Conservation (phyloP, 495 filamentous ascomycete genomes). For the Durotheca rogersii region DNA sequence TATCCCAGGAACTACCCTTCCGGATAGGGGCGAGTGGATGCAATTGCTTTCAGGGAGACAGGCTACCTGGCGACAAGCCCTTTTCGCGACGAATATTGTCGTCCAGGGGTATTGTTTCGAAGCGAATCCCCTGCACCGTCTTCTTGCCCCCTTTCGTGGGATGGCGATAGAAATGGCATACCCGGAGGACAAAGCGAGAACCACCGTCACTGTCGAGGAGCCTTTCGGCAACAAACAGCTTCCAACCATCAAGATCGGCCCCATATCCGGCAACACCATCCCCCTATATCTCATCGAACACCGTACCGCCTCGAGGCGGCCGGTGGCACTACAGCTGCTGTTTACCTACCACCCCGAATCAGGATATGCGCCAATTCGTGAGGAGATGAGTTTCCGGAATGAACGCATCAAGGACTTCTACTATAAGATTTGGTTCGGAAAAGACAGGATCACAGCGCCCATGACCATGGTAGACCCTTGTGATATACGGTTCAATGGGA, state of each 20-base stretch:
- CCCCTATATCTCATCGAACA: conserved; percentile 71
- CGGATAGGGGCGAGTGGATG: conserved; percentile 68
- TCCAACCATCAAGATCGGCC: conserved; percentile 70
- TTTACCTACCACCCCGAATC: conserved; percentile 84
- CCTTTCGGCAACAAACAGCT: conserved; percentile 45
- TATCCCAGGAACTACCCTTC: conserved; percentile 59
- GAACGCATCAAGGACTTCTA: conserved; percentile 88
- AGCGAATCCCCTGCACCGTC: conserved; percentile 77
- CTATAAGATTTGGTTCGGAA: conserved; percentile 82
- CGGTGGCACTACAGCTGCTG: conserved; percentile 66
- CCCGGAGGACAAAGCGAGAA: conserved; percentile 64
- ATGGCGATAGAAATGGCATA: conserved; percentile 72
- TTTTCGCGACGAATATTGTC: conserved; percentile 77
- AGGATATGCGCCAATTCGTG: conserved; percentile 80
- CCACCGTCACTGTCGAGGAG: conserved; percentile 66
- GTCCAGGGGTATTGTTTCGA: conserved; percentile 84
- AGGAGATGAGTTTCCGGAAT: conserved; percentile 78
- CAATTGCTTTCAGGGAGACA: conserved; percentile 70
- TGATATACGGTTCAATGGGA: conserved; percentile 73
- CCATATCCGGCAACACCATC: conserved; percentile 65
- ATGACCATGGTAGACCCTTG: conserved; percentile 66
- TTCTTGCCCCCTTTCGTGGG: conserved; percentile 70
- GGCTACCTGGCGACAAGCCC: conserved; percentile 79
- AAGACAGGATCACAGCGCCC: conserved; percentile 44
- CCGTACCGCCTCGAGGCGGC: conserved; percentile 64